A percentile compares a stretch with the other conserved stretches of the same genome.
phyloP scores from a whole-genome alignment of 202 grass and related monocot genomes.

The Carex sylvatica region DNA sequence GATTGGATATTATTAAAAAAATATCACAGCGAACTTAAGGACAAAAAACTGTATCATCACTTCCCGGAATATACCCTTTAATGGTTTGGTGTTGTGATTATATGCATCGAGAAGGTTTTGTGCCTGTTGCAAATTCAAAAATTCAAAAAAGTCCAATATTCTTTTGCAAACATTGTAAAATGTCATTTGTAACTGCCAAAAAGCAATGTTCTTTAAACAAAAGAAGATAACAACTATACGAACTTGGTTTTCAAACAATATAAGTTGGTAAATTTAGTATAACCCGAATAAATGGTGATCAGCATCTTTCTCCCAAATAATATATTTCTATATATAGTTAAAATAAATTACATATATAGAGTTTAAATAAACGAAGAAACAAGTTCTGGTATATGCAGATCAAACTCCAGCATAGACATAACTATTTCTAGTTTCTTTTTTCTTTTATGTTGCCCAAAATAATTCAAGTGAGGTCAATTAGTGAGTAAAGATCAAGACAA shows the following conservation, averaged over 20 bases:
- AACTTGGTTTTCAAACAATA: conserved; percentile 4
- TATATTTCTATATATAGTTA: too few species aligned
- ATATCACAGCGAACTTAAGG: not conserved
- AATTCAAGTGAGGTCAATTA: not conserved
- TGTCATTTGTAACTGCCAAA: not conserved
- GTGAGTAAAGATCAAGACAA: not conserved
- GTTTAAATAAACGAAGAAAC: not conserved
- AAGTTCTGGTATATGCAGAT: not conserved
- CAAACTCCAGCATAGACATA: not conserved
- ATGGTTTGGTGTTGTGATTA: not conserved
- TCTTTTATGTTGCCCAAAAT: not conserved
- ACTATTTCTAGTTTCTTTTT: not conserved
- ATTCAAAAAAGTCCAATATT: not conserved
- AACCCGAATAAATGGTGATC: not conserved
- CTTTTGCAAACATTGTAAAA: not conserved
- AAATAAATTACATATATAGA: too few species aligned
- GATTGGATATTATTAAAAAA: not conserved
- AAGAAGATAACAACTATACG: not conserved
- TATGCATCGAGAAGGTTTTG: not conserved
- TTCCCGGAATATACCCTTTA: not conserved
- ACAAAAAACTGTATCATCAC: not conserved
- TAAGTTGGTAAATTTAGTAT: too few species aligned
- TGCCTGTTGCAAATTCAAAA: too few species aligned
- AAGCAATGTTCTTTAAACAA: not conserved
- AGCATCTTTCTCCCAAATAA: not conserved